Evolutionary conservation across 805 yeast species (phyloP).

Genomic region (Candida sonorensis): DNA sequence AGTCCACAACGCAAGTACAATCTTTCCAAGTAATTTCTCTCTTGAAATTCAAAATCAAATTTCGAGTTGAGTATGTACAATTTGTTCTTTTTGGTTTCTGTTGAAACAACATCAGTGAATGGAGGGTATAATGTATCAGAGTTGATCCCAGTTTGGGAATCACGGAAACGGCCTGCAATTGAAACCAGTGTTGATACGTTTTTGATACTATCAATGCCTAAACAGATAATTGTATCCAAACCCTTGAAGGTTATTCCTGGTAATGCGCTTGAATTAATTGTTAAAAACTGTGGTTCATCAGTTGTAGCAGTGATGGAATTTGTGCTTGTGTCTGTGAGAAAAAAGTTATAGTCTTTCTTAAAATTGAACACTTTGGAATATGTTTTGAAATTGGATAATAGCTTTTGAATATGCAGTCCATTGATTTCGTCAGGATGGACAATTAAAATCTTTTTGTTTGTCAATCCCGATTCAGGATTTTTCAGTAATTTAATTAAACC

Average conservation of each 20-base stretch:
- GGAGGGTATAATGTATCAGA: slow-evolving; percentile 9
- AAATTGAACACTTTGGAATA: slow-evolving; percentile 10
- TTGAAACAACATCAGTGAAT: slow-evolving; percentile 6
- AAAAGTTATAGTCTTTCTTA: too few relatives aligned
- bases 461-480: slow-evolving; percentile 3
- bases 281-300: slow-evolving; percentile 16
- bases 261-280: slow-evolving; percentile 19
- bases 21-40: slow-evolving; percentile 27
- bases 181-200: slow-evolving; percentile 15
- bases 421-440: slow-evolving; percentile 25
- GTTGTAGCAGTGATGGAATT: too few relatives aligned
- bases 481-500: slow-evolving; percentile 20
- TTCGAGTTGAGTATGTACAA: slow-evolving; percentile 15
- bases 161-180: slow-evolving; percentile 23
- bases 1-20: slow-evolving; percentile 22
- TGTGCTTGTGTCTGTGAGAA: too few relatives aligned
- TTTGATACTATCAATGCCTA: slow-evolving; percentile 28
- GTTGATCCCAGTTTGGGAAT: slow-evolving; percentile 11
- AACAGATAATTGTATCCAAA: slow-evolving; percentile 19
- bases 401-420: slow-evolving; percentile 8
- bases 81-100: slow-evolving; percentile 1
- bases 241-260: slow-evolving; percentile 23
- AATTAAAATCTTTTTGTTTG: slow-evolving; percentile 11
- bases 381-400: slow-evolving; percentile 7
- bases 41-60: slow-evolving; percentile 21